Base-by-base conservation (phyloP, 306 rosid species). In the Trichosanthes cucumerina region DNA sequence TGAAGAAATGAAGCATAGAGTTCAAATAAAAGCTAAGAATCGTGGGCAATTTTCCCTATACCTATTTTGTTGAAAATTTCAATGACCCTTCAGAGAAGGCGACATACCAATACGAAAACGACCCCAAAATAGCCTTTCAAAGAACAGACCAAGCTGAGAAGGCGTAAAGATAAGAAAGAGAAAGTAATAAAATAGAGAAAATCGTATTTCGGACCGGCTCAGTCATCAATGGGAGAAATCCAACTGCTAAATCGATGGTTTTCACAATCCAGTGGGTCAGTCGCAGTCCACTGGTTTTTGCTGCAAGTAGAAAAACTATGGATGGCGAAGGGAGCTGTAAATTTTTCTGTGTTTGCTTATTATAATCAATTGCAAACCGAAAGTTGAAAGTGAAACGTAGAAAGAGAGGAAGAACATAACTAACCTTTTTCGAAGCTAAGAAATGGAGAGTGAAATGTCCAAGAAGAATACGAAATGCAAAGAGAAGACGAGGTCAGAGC, bases 71-170 rank as follows among this genome's bases (percentile, higher is more conserved):
- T 46, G 77, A 71, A 46, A 71, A 46, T 14, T 14, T 46, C 77
- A 14, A 70, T 43, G 76, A 70, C 76, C 54, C 54, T 70, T 44
- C 3, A 41, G 53, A 69, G 53, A 69, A 19, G 53, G 49, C 54
- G 53, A 69, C 54, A 41, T 23, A 23, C 53, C 54, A 69, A 46
- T 71, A 71, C 5, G 75, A 71, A 71, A 71, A 71, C 77, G 77
- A 71, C 77, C 77, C 6, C 1, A 28, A 16, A 18, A 18, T 31
- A 31, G 18, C 21, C 41, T 5, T 63, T 34, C 44, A 9, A 63
- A 16, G 23, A 44, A 2, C 24, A 36, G 33, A 63, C 23, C 21
- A 50, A 71, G 46, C 39, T 7, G 76, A 44, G 26, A 44, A 13
- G 52, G 56, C 34, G 21, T 9, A 68, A 41, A 41, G 53, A 68